These are phyloP conservation scores for Saprolegnia parasitica DNA, from an alignment of 352 stramenopile species.

Conservation along the genomic window DNA sequence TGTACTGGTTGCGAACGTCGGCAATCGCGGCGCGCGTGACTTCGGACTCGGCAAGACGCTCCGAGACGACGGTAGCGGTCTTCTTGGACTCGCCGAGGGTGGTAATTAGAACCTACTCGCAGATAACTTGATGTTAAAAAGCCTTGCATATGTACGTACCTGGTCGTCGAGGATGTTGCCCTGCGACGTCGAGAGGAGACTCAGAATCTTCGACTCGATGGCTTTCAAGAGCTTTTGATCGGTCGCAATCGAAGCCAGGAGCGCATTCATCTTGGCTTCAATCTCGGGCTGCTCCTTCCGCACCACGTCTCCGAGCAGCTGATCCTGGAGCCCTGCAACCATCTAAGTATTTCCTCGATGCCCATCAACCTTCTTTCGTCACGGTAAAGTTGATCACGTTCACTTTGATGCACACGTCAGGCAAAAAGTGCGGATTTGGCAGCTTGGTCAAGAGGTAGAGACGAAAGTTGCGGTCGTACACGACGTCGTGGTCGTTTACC, in stretches of 20 bases:
- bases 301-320: conserved; percentile 87
- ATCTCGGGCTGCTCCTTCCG: conserved; percentile 79
- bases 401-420: conserved; percentile 89
- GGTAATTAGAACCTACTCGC: conserved; percentile 39
- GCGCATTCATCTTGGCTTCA: conserved; percentile 74
- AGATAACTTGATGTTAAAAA: too few species aligned
- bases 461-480: conserved; percentile 71
- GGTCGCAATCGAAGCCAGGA: conserved; percentile 84
- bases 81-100: conserved; percentile 61
- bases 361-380: conserved; percentile 58
- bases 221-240: conserved; percentile 87
- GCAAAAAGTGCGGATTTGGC: conserved; percentile 86
- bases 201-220: conserved; percentile 89
- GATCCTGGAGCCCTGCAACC: conserved; percentile 55
- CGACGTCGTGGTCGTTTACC: conserved; percentile 68
- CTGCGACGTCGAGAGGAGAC: conserved; percentile 75
- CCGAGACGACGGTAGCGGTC: conserved; percentile 52
- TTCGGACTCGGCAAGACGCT: conserved; percentile 53
- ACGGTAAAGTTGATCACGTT: conserved; percentile 94
- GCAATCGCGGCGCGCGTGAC: conserved; percentile 55
- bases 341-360: background rate
- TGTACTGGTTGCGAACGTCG: conserved; percentile 60
- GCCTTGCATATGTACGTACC: too few species aligned
- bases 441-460: conserved; percentile 91
- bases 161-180: conserved; percentile 90